Evolutionary conservation across 768 basidiomycete species (phyloP).

Genomic region (Amanita muscaria): DNA sequence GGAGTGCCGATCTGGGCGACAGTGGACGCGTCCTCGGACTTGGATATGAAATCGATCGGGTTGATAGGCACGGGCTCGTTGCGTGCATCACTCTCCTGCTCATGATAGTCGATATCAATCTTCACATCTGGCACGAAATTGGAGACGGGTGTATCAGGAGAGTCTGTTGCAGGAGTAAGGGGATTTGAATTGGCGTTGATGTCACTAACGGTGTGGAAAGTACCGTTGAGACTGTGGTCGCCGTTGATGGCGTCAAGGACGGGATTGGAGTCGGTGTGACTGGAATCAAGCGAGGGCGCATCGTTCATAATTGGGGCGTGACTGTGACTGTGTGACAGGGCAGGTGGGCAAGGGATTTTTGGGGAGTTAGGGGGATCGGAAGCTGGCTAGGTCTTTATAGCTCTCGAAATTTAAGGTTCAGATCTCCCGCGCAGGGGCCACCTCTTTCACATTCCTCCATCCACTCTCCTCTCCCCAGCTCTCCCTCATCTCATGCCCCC

Average conservation of each 20-base stretch:
- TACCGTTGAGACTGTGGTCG: slow-evolving; percentile 28
- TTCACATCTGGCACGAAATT: slow-evolving; percentile 43
- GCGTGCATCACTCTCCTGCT: slow-evolving; percentile 61
- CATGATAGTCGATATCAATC: slow-evolving; percentile 53
- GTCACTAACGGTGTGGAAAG: slow-evolving; percentile 23
- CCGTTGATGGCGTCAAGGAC: slow-evolving; percentile 27
- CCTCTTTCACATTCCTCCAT: slow-evolving; percentile 28
- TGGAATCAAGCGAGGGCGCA: slow-evolving; percentile 30
- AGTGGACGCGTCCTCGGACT: slow-evolving; percentile 33
- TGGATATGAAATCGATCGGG: slow-evolving; percentile 29
- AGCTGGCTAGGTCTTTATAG: slow-evolving; percentile 75
- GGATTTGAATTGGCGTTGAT: slow-evolving; percentile 21
- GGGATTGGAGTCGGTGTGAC: slow-evolving; percentile 32
- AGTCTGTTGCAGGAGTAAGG: slow-evolving; percentile 38
- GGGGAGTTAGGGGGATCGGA: slow-evolving; percentile 65
- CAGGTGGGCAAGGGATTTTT: slow-evolving; percentile 54
- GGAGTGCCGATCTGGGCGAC: slow-evolving; percentile 37
- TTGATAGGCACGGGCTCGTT: slow-evolving; percentile 50
- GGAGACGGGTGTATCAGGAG: slow-evolving; percentile 55
- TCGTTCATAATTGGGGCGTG: slow-evolving; percentile 65
- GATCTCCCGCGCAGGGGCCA: slow-evolving; percentile 76
- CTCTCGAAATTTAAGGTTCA: slow-evolving; percentile 74
- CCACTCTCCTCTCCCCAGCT: slow-evolving; percentile 15
- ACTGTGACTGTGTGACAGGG: slow-evolving; percentile 64
- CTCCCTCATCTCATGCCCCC: slow-evolving; percentile 9